Conservation (phyloP, 2,329 filamentous ascomycete species). For the Byssothecium circinans region DNA sequence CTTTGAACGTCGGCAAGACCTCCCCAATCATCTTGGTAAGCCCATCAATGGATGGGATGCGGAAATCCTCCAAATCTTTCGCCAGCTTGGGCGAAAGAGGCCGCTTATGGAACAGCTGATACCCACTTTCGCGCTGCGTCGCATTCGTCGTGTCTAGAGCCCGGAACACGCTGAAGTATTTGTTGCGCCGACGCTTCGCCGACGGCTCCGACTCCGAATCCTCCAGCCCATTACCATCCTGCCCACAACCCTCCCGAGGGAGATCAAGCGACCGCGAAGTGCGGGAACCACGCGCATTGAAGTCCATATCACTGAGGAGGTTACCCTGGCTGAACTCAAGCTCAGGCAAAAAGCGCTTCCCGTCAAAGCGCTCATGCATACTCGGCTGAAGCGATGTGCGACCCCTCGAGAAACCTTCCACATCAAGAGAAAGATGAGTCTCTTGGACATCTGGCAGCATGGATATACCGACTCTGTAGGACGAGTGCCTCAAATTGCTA, state of each 20-base stretch:
- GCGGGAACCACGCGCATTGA: conserved; percentile 47
- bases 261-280: conserved; percentile 39
- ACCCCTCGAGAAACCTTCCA: conserved; percentile 19
- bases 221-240: conserved; percentile 33
- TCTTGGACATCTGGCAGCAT: conserved; percentile 18
- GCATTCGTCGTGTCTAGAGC: conserved; percentile 42
- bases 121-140: conserved; percentile 13
- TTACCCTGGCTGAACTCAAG: conserved; percentile 53
- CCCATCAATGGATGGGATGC: conserved; percentile 49
- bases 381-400: conserved; percentile 25
- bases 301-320: conserved; percentile 47
- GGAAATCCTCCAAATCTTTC: conserved; percentile 49
- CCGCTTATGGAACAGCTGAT: conserved; percentile 22
- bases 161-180: conserved; percentile 50
- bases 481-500: conserved; percentile 35
- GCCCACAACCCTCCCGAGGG: not conserved
- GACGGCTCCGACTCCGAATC: conserved; percentile 38
- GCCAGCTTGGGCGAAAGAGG: conserved; percentile 48
- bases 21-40: conserved; percentile 51
- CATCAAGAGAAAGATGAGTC: conserved; percentile 21
- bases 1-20: conserved; percentile 47
- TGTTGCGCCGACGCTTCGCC: conserved; percentile 45
- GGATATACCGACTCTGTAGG: conserved; percentile 26
- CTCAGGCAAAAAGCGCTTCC: conserved; percentile 47
- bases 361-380: conserved; percentile 19